These are phyloP conservation scores for Calocybe gangraenosa DNA, from an alignment of 768 basidiomycete species.

Conservation along the genomic window DNA sequence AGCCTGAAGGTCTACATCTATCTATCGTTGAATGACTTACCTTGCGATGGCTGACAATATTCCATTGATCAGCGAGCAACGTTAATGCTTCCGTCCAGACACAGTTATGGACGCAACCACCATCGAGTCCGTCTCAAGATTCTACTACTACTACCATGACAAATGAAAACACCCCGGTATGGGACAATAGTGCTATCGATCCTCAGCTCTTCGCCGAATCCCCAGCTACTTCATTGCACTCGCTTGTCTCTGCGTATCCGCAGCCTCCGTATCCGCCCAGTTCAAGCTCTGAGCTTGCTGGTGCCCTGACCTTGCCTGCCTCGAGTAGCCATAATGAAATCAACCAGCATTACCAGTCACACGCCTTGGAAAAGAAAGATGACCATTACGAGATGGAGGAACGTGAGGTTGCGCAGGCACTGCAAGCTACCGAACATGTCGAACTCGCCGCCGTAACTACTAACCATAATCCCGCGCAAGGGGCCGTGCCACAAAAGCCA, in stretches of 20 bases:
- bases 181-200: conserved; percentile 16
- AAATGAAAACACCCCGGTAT: background rate
- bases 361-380: background rate
- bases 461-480: too few relatives aligned
- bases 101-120: conserved; percentile 1
- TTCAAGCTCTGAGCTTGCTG: conserved; percentile 42
- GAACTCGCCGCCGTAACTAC: background rate
- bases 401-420: background rate
- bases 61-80: background rate
- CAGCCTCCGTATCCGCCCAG: conserved; percentile 26
- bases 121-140: background rate
- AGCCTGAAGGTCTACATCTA: background rate
- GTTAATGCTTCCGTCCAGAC: background rate
- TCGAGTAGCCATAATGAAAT: background rate
- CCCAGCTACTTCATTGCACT: background rate
- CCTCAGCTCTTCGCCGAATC: conserved; percentile 15
- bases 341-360: background rate
- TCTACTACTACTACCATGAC: background rate
- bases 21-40: background rate
- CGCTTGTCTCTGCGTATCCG: conserved; percentile 17
- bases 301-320: conserved; percentile 38
- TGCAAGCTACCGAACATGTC: background rate
- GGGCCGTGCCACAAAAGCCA: conserved; percentile 29
- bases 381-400: background rate
- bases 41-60: background rate